Evolutionary conservation across 768 basidiomycete genomes (phyloP), one percentile per base, ranked within the genome.

Genomic region (Russula abietina): DNA sequence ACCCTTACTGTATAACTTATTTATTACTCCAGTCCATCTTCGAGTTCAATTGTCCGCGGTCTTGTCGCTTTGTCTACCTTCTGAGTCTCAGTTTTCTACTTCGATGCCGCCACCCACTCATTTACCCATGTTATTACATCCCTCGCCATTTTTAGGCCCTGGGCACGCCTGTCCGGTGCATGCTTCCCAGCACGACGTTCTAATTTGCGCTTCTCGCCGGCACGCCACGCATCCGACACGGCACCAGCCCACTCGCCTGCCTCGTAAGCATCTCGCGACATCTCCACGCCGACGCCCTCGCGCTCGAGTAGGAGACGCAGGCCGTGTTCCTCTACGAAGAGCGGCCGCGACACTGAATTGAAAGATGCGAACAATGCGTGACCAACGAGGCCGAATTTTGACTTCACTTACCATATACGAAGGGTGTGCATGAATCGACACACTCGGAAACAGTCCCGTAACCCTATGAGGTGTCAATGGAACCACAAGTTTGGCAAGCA

Each of bases 371-470:
- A 58, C 17, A 26, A 19, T 16, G 28, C 7, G 6, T 10, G 26
- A 53, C 12, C 32, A 30, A 26, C 24, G 33, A 33, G 17, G 26
- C 19, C 17, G 7, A 64, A 56, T 2, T 17, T 17, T 8, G 45
- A 22, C 6, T 12, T 22, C 14, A 70, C 80, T 33, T 39, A 87
- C 87, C 87, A 69, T 86, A 92, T 36, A 92, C 82, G 62, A 91
- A 89, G 5, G 89, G 87, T 17, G 89, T 90, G 65, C 81, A 81
- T 5, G 86, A 78, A 68, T 90, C 87, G 19, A 91, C 82, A 63
- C 87, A 88, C 69, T 92, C 89, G 1, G 89, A 83, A 51, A 89
- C 88, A 0, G 89, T 89, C 16, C 89, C 89, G 70, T 91, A 92
- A 36, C 89, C 89, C 87, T 88, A 66, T n/a, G 24, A 24, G 11